Evolutionary conservation across 441 rosid genomes (phyloP).

Genomic region (Macaranga tanarius): DNA sequence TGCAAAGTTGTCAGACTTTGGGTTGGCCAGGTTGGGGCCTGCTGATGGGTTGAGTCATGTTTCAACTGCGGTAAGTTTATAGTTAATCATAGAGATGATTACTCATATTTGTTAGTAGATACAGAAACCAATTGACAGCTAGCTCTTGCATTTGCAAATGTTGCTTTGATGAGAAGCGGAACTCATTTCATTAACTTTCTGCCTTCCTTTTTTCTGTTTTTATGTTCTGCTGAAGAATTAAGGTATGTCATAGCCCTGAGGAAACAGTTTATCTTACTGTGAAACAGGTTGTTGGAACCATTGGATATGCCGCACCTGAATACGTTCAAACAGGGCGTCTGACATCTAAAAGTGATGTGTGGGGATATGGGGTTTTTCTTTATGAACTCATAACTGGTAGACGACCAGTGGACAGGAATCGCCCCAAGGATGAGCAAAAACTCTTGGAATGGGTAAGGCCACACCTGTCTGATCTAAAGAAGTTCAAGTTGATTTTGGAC

Average conservation of each 20-base stretch:
- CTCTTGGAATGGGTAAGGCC: constrained; percentile 78
- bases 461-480: constrained; percentile 50
- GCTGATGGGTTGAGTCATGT: constrained; percentile 72
- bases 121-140: not conserved
- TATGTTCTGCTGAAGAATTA: not conserved
- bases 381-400: constrained; percentile 78
- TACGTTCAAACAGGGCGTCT: constrained; percentile 75
- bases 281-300: constrained; percentile 73
- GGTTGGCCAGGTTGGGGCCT: constrained; percentile 89
- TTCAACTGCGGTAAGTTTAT: constrained; percentile 61
- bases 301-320: constrained; percentile 92
- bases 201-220: not conserved
- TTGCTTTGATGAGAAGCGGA: not conserved
- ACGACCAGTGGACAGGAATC: constrained; percentile 59
- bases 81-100: constrained; percentile 6
- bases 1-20: constrained; percentile 85
- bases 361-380: constrained; percentile 77
- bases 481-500: constrained; percentile 61
- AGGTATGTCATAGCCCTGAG: constrained; percentile 7
- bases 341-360: constrained; percentile 79
- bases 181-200: not conserved
- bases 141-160: not conserved
- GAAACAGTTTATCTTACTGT: constrained; percentile 10
- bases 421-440: constrained; percentile 57
- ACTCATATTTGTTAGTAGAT: not conserved